A percentile compares a stretch with the other conserved stretches of the same genome.
These are phyloP conservation scores for Straminergon stramineum DNA, from an alignment of 225 moss, liverwort and hornwort genomes.

Conservation along the genomic window DNA sequence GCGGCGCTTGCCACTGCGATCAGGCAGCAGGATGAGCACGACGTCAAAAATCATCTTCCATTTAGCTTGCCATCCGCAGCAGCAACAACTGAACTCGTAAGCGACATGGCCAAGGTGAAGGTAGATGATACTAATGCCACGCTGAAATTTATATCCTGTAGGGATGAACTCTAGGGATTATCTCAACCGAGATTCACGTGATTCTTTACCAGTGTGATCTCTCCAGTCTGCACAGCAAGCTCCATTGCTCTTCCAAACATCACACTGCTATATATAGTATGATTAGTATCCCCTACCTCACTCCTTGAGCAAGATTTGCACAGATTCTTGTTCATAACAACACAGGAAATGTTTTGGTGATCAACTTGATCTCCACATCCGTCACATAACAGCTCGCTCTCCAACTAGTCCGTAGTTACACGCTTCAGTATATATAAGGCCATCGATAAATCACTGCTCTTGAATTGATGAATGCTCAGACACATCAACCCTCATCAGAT, in stretches of 20 bases:
- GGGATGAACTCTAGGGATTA: background rate
- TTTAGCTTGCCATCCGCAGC: background rate
- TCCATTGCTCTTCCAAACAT: background rate
- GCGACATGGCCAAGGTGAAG: background rate
- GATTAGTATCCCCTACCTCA: no score
- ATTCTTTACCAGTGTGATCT: background rate
- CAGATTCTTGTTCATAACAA: background rate
- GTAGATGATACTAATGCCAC: no score
- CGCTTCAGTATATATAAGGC: background rate
- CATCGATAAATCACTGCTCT: background rate
- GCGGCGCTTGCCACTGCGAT: background rate
- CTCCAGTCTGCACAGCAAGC: background rate
- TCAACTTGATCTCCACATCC: background rate
- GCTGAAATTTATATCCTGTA: background rate
- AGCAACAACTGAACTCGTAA: background rate
- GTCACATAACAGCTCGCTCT: background rate
- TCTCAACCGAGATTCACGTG: background rate
- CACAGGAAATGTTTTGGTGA: no score
- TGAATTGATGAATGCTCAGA: background rate
- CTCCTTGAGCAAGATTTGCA: background rate
- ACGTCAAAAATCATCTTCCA: background rate
- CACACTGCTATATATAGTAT: no score
- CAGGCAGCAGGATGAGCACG: background rate
- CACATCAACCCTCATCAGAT: background rate
- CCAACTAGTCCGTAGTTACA: background rate